Percentiles rank a stretch among this genome's conserved stretches.
phyloP scores from a whole-genome alignment of 371 early-diverging fungal genomes.

The Syncephalastrum contaminatum region DNA sequence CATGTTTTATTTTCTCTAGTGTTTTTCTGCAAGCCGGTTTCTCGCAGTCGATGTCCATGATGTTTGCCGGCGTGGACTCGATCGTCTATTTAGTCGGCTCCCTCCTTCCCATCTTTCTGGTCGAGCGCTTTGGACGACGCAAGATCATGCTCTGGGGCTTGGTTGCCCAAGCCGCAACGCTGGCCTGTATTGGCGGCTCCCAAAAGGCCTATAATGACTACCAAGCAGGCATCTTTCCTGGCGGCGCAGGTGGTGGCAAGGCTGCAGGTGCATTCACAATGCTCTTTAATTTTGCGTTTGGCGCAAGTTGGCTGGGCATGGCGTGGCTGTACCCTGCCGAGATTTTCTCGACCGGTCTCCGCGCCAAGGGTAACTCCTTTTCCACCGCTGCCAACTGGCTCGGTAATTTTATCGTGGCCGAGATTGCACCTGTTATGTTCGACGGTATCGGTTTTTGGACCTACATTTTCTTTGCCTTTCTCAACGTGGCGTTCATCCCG shows the following conservation, averaged over 20 bases:
- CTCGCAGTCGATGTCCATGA: slow-evolving; percentile 22
- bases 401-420: slow-evolving; percentile 33
- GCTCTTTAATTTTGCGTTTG: slow-evolving; percentile 48
- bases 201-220: slow-evolving; percentile 19
- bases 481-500: slow-evolving; percentile 25
- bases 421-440: slow-evolving; percentile 22
- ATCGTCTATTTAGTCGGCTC: slow-evolving; percentile 42
- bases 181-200: slow-evolving; percentile 25
- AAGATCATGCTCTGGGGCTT: slow-evolving; percentile 27
- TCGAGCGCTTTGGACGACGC: slow-evolving; percentile 26
- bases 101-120: slow-evolving; percentile 23
- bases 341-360: not conserved
- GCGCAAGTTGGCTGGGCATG: slow-evolving; percentile 58
- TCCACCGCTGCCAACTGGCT: slow-evolving; percentile 61
- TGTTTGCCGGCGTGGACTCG: slow-evolving; percentile 38
- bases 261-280: slow-evolving; percentile 31
- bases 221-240: not conserved
- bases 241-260: slow-evolving; percentile 4
- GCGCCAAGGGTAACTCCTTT: slow-evolving; percentile 21
- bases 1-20: slow-evolving; percentile 3
- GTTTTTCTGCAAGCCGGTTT: slow-evolving; percentile 38
- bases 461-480: slow-evolving; percentile 21
- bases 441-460: slow-evolving; percentile 25
- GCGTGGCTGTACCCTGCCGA: slow-evolving; percentile 4
- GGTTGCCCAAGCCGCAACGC: slow-evolving; percentile 16